Base-by-base conservation (phyloP, 73 alveolate species). In the Paramecium tetraurelia region DNA sequence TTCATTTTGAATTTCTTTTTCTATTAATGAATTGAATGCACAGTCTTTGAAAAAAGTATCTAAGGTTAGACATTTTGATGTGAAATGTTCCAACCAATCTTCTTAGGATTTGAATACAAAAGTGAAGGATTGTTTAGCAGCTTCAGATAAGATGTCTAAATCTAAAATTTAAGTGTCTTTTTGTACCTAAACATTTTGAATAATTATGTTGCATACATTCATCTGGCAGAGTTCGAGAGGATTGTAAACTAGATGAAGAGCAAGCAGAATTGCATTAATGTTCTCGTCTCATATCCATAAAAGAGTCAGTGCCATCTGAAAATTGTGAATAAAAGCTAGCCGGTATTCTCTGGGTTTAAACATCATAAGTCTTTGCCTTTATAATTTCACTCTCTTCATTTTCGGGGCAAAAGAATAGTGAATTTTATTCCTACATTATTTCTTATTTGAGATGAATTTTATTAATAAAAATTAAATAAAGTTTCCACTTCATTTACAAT, bases 141-240 rank as follows among this genome's bases (percentile, higher is more conserved):
- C 69, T 53, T 53, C 69, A 18, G 69, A 53, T 53, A 53, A 53
- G 31, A 53, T 53, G 69, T 53, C 69, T 1, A n/a, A n/a, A 53
- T 53, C 69, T 53, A 36, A 36, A 24, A 33, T 75, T 31, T 36
- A 40, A 75, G 68, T 21, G 87, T 75, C 48, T 75, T 40, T 21
- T 75, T 21, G 41, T 31, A 75, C 59, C 48, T 33, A 33, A 21
- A 12, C 57, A 40, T 68, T 31, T 53, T 68, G 40, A 68, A 68
- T 31, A 68, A 68, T 68, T 68, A 31, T 68, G 84, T 68, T 68
- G 84, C 84, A 68, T 53, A 53, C 69, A 53, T 53, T 68, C 84
- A 68, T 68, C 84, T 36, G 87, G 87, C 21, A 75, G 59, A 75
- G 87, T 36, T 36, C 59, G 20, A 16, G 59, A 36, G 2, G 59